These are phyloP conservation scores for Cytospora piceicola DNA, from an alignment of 2,329 filamentous ascomycete species.

Conservation along the genomic window DNA sequence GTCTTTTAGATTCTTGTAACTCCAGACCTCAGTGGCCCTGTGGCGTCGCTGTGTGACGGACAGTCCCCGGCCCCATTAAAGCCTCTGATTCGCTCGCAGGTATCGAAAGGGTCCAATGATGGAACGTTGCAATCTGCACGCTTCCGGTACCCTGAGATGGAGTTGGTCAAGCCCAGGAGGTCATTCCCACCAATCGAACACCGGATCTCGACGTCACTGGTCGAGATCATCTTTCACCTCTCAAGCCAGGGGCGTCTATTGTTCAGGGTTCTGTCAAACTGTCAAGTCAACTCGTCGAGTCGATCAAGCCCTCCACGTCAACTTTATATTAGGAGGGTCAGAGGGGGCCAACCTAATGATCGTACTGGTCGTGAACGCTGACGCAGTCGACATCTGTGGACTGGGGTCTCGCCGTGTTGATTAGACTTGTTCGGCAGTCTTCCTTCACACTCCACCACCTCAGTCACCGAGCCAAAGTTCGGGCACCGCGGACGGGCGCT, in stretches of 20 bases:
- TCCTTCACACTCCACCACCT: not conserved
- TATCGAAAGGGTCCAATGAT: conserved; percentile 26
- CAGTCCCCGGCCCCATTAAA: conserved; percentile 3
- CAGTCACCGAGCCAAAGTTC: not conserved
- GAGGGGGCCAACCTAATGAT: not conserved
- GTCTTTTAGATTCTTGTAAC: conserved; percentile 13
- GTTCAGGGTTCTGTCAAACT: conserved; percentile 3
- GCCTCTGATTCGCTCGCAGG: conserved; percentile 20
- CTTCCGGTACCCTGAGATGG: conserved; percentile 15
- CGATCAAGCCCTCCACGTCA: conserved; percentile 17
- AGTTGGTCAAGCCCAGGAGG: conserved; percentile 16
- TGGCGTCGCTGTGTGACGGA: conserved; percentile 13
- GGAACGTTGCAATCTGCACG: conserved; percentile 30
- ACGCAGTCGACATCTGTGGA: not conserved
- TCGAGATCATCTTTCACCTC: conserved; percentile 10
- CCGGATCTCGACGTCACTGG: conserved; percentile 21
- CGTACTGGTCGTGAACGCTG: not conserved
- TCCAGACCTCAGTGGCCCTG: conserved; percentile 14
- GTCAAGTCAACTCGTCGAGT: conserved; percentile 4
- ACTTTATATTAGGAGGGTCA: conserved; percentile 6
- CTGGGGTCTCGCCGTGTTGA: not conserved
- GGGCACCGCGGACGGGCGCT: conserved; percentile 17
- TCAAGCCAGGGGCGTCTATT: conserved; percentile 1
- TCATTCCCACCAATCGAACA: conserved; percentile 26
- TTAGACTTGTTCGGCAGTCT: not conserved